Evolutionary conservation across 345 rosid species (phyloP).

Genomic region (Cardiospermum halicacabum): DNA sequence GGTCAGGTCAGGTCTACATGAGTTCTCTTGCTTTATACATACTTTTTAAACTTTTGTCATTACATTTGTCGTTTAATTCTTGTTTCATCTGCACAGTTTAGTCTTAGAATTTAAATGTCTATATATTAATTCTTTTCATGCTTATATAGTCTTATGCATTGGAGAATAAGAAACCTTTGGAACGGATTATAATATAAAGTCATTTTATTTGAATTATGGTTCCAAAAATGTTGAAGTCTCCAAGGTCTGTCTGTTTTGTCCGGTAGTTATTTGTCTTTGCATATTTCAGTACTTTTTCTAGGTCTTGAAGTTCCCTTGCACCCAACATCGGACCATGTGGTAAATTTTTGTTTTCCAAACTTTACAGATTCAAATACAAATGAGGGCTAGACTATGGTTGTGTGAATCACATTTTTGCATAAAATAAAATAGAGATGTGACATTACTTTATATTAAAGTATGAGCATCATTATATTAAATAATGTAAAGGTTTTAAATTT

Average conservation of each 20-base stretch:
- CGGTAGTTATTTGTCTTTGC: not conserved
- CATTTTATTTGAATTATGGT: not conserved
- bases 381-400: too few relatives aligned
- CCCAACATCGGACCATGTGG: not conserved
- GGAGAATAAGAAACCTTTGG: not conserved
- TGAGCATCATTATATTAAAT: conserved; percentile 7
- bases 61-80: too few relatives aligned
- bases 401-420: not conserved
- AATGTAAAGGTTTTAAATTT: not conserved
- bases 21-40: too few relatives aligned
- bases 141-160: not conserved
- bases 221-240: not conserved
- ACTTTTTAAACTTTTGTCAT: too few relatives aligned
- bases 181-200: not conserved
- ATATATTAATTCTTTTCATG: not conserved
- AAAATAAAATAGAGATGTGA: not conserved
- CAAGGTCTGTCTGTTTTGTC: not conserved
- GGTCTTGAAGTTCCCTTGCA: too few relatives aligned
- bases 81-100: too few relatives aligned
- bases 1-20: too few relatives aligned
- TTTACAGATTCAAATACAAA: too few relatives aligned
- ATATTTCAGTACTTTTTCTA: not conserved
- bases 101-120: too few relatives aligned
- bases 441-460: conserved; percentile 7
- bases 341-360: not conserved